A percentile compares a stretch with the other conserved stretches of the same genome.
Evolutionary conservation across 2,329 filamentous ascomycete species (phyloP).

Genomic region (Fusarium musae): DNA sequence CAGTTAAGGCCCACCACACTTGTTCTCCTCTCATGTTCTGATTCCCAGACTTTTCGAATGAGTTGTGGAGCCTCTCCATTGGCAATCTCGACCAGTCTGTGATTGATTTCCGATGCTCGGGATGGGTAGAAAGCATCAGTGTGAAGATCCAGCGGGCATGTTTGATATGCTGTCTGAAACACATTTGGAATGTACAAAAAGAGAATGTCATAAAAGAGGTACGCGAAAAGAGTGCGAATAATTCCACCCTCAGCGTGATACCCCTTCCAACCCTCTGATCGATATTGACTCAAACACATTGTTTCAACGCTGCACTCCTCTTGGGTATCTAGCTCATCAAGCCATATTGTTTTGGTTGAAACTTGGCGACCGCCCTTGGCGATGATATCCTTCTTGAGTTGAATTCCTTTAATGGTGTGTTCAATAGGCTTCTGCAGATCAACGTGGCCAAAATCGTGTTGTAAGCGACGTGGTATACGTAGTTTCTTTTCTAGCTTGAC

Average conservation of each 20-base stretch:
- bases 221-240: slow-evolving; percentile 88
- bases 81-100: slow-evolving; percentile 83
- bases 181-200: slow-evolving; percentile 96
- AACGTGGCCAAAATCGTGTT: slow-evolving; percentile 94
- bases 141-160: slow-evolving; percentile 90
- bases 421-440: slow-evolving; percentile 79
- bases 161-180: slow-evolving; percentile 95
- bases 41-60: slow-evolving; percentile 73
- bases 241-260: slow-evolving; percentile 95
- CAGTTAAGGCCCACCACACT: slow-evolving; percentile 94
- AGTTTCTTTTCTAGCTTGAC: slow-evolving; percentile 87
- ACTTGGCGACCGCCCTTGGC: slow-evolving; percentile 53
- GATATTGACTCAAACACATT: slow-evolving; percentile 92
- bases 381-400: slow-evolving; percentile 72
- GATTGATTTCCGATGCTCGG: slow-evolving; percentile 89
- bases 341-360: slow-evolving; percentile 84
- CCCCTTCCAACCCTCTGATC: slow-evolving; percentile 87
- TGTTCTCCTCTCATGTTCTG: slow-evolving; percentile 76
- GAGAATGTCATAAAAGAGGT: slow-evolving; percentile 92
- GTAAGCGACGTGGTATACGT: slow-evolving; percentile 82
- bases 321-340: slow-evolving; percentile 76
- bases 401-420: slow-evolving; percentile 79
- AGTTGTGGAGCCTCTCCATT: slow-evolving; percentile 80
- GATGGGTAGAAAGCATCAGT: slow-evolving; percentile 92
- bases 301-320: slow-evolving; percentile 88